phyloP scores from a whole-genome alignment of 805 yeast genomes.

The Pichia kluyveri region DNA sequence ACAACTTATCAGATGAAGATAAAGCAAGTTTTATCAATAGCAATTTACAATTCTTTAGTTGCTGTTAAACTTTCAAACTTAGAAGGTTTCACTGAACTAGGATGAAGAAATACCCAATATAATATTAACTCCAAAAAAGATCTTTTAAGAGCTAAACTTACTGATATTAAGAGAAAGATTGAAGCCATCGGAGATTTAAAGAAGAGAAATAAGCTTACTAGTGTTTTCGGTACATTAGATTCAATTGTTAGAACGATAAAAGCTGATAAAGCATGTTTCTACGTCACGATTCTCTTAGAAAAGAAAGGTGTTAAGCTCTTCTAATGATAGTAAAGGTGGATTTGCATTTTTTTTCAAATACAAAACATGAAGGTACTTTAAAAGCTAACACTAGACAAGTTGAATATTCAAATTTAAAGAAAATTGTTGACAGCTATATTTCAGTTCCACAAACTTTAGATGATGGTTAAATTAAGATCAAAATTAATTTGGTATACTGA shows the following conservation, averaged over 20 bases:
- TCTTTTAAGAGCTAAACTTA: conserved; percentile 12
- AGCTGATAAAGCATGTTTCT: conserved; percentile 14
- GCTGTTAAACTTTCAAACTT: conserved; percentile 9
- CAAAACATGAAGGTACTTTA: conserved; percentile 11
- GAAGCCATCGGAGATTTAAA: conserved; percentile 10
- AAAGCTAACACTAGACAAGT: conserved; percentile 11
- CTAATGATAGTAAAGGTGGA: conserved; percentile 11
- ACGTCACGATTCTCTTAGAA: conserved; percentile 11
- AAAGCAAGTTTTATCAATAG: conserved; percentile 12
- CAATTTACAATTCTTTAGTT: conserved; percentile 5
- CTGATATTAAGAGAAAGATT: conserved; percentile 9
- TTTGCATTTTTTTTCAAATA: conserved; percentile 12
- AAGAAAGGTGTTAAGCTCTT: conserved; percentile 14
- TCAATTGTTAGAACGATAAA: conserved; percentile 14
- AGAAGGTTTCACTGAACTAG: conserved; percentile 10
- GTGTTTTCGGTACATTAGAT: conserved; percentile 12
- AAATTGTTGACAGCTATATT: conserved; percentile 1
- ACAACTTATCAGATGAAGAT: conserved; percentile 9
- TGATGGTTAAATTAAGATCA: neutral
- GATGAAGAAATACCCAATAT: conserved; percentile 15
- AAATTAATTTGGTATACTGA: conserved; percentile 17
- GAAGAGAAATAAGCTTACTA: conserved; percentile 3
- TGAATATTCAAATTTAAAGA: conserved; percentile 8
- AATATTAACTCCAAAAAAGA: conserved; percentile 8
- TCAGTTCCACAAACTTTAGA: conserved; percentile 10